Evolutionary conservation across 371 early-diverging fungal genomes (phyloP).

Genomic region (Mortierella sp.): DNA sequence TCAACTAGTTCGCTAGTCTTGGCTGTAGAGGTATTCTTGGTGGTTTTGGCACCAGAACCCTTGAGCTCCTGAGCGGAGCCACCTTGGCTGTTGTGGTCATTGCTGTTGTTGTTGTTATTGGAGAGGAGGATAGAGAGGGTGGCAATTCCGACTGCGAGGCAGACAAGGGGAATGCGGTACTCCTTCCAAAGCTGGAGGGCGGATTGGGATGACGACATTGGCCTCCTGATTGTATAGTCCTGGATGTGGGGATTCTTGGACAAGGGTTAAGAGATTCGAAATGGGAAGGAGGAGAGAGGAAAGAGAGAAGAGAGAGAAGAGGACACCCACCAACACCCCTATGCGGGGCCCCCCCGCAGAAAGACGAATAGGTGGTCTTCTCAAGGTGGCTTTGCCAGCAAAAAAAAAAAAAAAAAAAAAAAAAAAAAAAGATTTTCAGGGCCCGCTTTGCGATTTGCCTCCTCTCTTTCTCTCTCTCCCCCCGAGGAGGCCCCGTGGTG

Average conservation of each 20-base stretch:
- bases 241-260: background rate
- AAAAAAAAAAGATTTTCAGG: no score
- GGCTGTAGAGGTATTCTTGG: background rate
- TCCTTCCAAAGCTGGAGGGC: slow-evolving; percentile 48
- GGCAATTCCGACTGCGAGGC: slow-evolving; percentile 48
- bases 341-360: no score
- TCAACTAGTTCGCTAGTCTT: slow-evolving; percentile 27
- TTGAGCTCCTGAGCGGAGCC: background rate
- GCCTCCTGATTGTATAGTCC: background rate
- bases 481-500: no score
- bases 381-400: no score
- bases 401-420: no score
- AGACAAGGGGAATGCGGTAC: slow-evolving; percentile 50
- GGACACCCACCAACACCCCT: no score
- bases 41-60: background rate
- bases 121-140: slow-evolving; percentile 44
- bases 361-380: no score
- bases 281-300: background rate
- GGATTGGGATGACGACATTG: slow-evolving; percentile 34
- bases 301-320: background rate
- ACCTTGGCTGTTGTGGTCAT: background rate
- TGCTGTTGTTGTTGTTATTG: slow-evolving; percentile 14
- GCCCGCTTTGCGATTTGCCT: no score
- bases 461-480: no score
- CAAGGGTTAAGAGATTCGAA: background rate